Evolutionary conservation across 169 alveolate genomes (phyloP).

Genomic region (Eimeria maxima): DNA sequence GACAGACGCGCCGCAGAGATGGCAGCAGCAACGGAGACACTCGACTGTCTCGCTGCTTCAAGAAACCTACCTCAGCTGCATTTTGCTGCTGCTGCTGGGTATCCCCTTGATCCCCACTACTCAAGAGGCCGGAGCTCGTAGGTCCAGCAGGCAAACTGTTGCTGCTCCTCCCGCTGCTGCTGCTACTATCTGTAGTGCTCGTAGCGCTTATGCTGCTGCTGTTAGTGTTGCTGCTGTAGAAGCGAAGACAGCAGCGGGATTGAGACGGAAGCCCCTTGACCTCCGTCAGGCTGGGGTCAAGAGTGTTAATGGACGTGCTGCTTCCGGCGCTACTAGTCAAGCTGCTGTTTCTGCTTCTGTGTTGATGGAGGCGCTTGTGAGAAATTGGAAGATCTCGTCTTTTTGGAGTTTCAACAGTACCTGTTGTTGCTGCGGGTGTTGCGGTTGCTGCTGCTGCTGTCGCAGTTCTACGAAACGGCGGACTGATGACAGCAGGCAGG

Average conservation of each 20-base stretch:
- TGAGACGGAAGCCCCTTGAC: not conserved
- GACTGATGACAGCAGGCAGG: not conserved
- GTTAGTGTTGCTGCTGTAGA: not conserved
- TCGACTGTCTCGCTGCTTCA: not conserved
- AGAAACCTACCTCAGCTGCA: not conserved
- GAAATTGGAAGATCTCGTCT: not conserved
- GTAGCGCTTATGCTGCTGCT: slow-evolving; percentile 39
- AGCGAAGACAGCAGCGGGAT: not conserved
- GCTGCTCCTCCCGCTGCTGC: slow-evolving; percentile 33
- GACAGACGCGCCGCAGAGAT: slow-evolving; percentile 21
- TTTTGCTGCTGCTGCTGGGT: slow-evolving; percentile 20
- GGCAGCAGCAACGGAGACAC: slow-evolving; percentile 56
- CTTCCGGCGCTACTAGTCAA: not conserved
- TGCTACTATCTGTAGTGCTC: not conserved
- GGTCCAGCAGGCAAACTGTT: not conserved
- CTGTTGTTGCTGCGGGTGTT: not conserved
- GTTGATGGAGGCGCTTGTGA: not conserved
- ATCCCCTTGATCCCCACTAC: not conserved
- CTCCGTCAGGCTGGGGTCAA: not conserved
- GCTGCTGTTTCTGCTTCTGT: not conserved
- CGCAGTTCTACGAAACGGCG: not conserved
- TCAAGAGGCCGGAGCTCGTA: not conserved
- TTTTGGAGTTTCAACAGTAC: not conserved
- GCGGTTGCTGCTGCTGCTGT: slow-evolving; percentile 27
- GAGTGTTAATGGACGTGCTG: not conserved